Evolutionary conservation across 345 rosid species (phyloP).

Genomic region (Cardamine occulta): DNA sequence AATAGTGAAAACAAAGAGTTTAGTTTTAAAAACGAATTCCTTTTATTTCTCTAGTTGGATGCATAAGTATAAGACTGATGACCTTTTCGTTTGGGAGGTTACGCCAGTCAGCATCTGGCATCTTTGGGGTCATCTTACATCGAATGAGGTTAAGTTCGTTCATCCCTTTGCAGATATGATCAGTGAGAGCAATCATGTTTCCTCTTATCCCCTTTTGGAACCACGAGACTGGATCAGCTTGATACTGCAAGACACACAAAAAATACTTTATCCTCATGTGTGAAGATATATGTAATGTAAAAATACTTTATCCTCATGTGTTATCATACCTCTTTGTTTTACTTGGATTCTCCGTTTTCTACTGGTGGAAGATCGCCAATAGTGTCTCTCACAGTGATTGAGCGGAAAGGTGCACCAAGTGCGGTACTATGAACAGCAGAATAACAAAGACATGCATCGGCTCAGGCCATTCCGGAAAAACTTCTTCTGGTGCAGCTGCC

Average conservation of each 20-base stretch:
- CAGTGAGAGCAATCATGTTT: conserved; percentile 52
- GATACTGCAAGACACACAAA: conserved; percentile 52
- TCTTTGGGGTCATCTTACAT: conserved; percentile 74
- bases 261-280: background rate
- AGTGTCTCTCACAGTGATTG: conserved; percentile 90
- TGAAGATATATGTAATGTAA: conserved; percentile 1
- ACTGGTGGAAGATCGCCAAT: conserved; percentile 88
- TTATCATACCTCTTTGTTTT: conserved; percentile 52
- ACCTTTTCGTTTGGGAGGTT: conserved; percentile 76
- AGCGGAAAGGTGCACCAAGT: conserved; percentile 82
- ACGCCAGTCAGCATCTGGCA: conserved; percentile 95
- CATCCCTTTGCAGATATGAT: conserved; percentile 84
- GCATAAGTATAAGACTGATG: conserved; percentile 27
- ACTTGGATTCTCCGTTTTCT: conserved; percentile 64
- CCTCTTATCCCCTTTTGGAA: conserved; percentile 79
- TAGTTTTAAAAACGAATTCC: background rate
- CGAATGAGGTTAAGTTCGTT: conserved; percentile 75
- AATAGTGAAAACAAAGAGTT: background rate
- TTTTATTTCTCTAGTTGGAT: background rate
- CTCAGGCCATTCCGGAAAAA: conserved; percentile 97
- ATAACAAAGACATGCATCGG: conserved; percentile 91
- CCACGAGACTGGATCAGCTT: conserved; percentile 70
- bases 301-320: conserved; percentile 16
- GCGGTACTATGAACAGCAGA: conserved; percentile 82
- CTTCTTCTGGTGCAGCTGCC: conserved; percentile 90